Evolutionary conservation across 176 grass and related monocot genomes (phyloP).

Genomic region (Musa schizocarpa): DNA sequence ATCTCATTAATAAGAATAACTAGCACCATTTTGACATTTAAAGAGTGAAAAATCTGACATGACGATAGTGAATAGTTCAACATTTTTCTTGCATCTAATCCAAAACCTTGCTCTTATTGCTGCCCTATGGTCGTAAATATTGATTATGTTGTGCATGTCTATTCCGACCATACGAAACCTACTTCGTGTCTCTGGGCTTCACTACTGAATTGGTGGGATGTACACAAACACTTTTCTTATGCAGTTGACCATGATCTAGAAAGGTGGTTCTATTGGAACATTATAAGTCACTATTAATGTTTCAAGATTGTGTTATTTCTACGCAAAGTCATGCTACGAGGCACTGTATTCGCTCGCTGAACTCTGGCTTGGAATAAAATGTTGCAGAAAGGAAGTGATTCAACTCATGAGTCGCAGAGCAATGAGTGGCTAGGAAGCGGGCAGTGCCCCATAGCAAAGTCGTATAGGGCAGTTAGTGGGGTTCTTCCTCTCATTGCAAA

Average conservation of each 20-base stretch:
- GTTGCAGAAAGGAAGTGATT: conserved; percentile 41
- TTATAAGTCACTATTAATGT: too few species aligned
- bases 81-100: not conserved
- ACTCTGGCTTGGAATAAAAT: conserved; percentile 13
- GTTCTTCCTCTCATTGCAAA: conserved; percentile 66
- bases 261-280: too few species aligned
- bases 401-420: conserved; percentile 54
- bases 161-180: too few species aligned
- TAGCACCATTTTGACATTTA: not conserved
- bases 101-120: not conserved
- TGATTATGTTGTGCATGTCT: too few species aligned
- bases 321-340: too few species aligned
- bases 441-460: conserved; percentile 69
- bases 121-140: too few species aligned
- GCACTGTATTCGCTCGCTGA: not conserved
- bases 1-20: not conserved
- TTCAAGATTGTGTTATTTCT: too few species aligned
- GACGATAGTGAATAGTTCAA: too few species aligned
- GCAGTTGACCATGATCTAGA: not conserved
- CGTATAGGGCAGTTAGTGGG: conserved; percentile 29
- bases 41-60: too few species aligned
- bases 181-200: too few species aligned
- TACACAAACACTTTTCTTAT: not conserved
- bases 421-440: conserved; percentile 70
- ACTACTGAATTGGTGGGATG: too few species aligned